phyloP scores from a whole-genome alignment of 352 stramenopile species.

The Aphanomyces stellatus region DNA sequence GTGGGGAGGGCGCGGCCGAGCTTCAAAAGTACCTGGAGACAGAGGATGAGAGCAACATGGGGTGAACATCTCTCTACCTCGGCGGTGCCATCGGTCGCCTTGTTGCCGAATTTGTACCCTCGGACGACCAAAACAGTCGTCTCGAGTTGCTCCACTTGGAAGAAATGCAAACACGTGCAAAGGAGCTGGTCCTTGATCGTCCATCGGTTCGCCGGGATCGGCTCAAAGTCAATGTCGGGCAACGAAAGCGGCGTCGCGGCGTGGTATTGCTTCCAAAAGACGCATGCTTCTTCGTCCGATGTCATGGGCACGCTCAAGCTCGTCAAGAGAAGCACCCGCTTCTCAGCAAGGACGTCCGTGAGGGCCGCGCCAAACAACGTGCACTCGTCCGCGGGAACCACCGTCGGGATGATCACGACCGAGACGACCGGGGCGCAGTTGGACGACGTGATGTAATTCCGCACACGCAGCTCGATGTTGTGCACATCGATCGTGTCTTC shows the following conservation, averaged over 20 bases:
- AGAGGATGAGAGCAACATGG: not conserved
- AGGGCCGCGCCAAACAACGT: slow-evolving; percentile 7
- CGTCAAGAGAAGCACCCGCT: slow-evolving; percentile 7
- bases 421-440: not conserved
- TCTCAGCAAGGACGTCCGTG: slow-evolving; percentile 5
- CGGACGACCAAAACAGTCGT: slow-evolving; percentile 8
- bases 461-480: not conserved
- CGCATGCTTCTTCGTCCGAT: not conserved
- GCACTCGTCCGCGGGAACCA: not conserved
- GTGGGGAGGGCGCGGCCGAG: not conserved
- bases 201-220: slow-evolving; percentile 7
- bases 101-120: slow-evolving; percentile 11
- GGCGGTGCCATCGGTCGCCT: not conserved
- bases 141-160: slow-evolving; percentile 12
- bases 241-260: not conserved
- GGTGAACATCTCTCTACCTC: not conserved
- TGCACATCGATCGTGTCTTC: not conserved
- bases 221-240: not conserved
- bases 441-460: not conserved
- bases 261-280: slow-evolving; percentile 14
- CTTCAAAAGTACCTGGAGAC: slow-evolving; percentile 5
- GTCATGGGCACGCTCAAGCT: slow-evolving; percentile 4
- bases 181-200: slow-evolving; percentile 17
- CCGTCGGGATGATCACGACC: not conserved
- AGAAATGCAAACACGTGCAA: slow-evolving; percentile 14